Conservation (phyloP, 2,329 filamentous ascomycete species). For the Pyrenochaeta sp. region DNA sequence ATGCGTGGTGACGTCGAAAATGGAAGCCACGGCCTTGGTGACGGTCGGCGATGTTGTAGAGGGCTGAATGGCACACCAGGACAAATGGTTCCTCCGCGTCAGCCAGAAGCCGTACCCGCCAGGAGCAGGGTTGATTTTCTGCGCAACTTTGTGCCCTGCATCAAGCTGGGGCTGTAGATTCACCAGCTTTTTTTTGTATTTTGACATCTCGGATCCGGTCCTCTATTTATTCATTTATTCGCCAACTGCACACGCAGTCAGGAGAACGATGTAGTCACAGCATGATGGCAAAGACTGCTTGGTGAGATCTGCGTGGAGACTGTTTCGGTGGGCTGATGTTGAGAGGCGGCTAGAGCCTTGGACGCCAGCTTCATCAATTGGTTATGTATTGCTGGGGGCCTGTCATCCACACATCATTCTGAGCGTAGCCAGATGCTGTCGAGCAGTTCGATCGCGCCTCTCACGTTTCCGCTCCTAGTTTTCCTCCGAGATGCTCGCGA, state of each 20-base stretch:
- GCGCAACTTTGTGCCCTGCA: background rate
- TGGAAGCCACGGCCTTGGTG: background rate
- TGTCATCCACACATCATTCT: slow-evolving; percentile 10
- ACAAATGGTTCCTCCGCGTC: background rate
- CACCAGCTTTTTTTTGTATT: background rate
- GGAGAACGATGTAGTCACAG: background rate
- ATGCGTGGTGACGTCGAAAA: slow-evolving; percentile 6
- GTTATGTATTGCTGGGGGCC: slow-evolving; percentile 3
- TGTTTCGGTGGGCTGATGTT: slow-evolving; percentile 10
- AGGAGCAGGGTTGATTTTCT: background rate
- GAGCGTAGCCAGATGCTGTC: slow-evolving; percentile 3
- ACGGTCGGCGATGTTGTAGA: slow-evolving; percentile 2
- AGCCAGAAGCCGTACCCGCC: background rate
- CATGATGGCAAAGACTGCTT: background rate
- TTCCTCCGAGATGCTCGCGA: slow-evolving; percentile 14
- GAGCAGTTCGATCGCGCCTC: slow-evolving; percentile 1
- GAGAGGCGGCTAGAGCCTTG: background rate
- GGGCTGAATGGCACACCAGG: background rate
- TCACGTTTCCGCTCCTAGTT: slow-evolving; percentile 4
- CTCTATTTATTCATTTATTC: too few species aligned
- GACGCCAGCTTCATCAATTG: slow-evolving; percentile 5
- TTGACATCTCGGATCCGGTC: background rate
- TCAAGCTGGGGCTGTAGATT: background rate
- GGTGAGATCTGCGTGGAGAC: slow-evolving; percentile 9
- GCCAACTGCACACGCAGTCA: background rate